Base-by-base conservation (phyloP, 345 rosid genomes). In the Litchi chinensis region DNA sequence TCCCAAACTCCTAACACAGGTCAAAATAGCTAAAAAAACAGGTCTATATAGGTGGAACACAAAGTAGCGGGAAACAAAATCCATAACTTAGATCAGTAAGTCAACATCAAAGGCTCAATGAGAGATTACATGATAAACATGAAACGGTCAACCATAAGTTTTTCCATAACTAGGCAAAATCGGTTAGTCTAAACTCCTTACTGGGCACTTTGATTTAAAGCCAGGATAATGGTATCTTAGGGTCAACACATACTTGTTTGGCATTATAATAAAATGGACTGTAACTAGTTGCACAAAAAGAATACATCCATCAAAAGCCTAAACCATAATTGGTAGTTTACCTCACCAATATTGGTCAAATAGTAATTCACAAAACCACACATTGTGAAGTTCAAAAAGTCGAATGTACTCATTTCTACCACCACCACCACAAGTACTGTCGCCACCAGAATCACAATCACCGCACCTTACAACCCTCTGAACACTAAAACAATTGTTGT, bases 391-490 rank as follows among this genome's bases (percentile, higher is more conserved):
- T 18, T 11, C 21, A 57, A 24, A 19, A 46, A 32, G 5, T 24
- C 52, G 41, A 28, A 60, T 6, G 10, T 40, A 63, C 4, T 75
- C 2, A 44, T 48, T 63, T 64, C 70, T 11, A 28, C 6, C 28
- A 24, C 56, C 28, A 24, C 56, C 39, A 46, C 28, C 32, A 21
- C 56, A 10, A 22, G 16, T 50, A 43, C 16, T 22, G 11, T 15
- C 1, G 22, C 69, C 57, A 74, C 68, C 56, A 43, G n/a, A 3
- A 24, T 52, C 69, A 63, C 73, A 15, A 48, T 57, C 76, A 57
- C 62, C 12, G 50, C 6, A 2, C 37, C 19, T 60, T 10, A 21
- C 6, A 22, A 60, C 28, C 28, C 65, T 60, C 65, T 21, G 52
- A 73, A 56, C 78, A 63, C 19, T 46, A 65, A 65, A 16, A 48